Conservation (phyloP, 202 grass and related monocot genomes). For the Tripidium arundinaceum region DNA sequence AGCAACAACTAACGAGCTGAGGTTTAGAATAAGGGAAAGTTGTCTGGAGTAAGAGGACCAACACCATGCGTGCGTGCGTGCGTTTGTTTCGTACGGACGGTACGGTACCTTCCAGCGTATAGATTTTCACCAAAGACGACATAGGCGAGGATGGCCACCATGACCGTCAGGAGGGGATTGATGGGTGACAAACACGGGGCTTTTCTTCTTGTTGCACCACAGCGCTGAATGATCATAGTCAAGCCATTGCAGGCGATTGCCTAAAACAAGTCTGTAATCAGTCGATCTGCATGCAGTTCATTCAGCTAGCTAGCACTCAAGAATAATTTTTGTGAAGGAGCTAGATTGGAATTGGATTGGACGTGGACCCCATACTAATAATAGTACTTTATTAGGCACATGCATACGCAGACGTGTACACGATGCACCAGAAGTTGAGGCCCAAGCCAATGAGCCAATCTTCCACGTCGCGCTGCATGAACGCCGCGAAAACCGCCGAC, state of each 20-base stretch:
- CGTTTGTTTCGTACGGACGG: too few relatives aligned
- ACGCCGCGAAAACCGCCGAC: conserved; percentile 52
- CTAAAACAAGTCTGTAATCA: background rate
- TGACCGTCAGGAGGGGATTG: conserved; percentile 61
- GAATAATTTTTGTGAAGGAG: background rate
- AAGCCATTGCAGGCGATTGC: conserved; percentile 64
- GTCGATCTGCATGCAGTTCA: background rate
- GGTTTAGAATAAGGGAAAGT: too few relatives aligned
- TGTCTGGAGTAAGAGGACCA: too few relatives aligned
- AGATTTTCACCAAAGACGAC: conserved; percentile 69
- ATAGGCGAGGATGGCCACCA: conserved; percentile 60
- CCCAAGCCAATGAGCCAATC: conserved; percentile 72
- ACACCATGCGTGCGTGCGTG: too few relatives aligned
- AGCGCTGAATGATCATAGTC: conserved; percentile 60
- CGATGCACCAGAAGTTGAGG: conserved; percentile 74
- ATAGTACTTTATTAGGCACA: too few relatives aligned
- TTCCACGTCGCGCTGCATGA: conserved; percentile 34
- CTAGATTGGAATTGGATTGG: too few relatives aligned
- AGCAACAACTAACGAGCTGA: too few relatives aligned
- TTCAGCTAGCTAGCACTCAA: background rate
- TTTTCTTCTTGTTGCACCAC: conserved; percentile 70
- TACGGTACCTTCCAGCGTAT: conserved; percentile 70
- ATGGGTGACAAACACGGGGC: conserved; percentile 86
- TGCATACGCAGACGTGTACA: too few relatives aligned
- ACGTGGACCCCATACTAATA: too few relatives aligned